phyloP scores from a whole-genome alignment of 1,284 basidiomycete species.

The Ganoderma sinense region DNA sequence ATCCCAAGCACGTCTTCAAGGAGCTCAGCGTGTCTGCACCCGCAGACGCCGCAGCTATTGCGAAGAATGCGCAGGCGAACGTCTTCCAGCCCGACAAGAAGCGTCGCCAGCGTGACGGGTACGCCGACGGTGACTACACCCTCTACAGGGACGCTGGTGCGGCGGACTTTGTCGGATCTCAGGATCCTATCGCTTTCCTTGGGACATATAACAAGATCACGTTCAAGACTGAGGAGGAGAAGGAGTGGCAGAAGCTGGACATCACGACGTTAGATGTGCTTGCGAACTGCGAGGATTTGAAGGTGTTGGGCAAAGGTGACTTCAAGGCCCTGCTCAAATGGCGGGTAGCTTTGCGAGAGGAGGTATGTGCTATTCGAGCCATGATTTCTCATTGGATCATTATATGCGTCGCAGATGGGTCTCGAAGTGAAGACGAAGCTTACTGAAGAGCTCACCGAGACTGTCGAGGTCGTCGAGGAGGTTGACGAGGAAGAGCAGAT shows the following conservation, averaged over 20 bases:
- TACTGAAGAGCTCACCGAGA: conserved; percentile 80
- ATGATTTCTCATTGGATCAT: background rate
- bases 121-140: conserved; percentile 94
- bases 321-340: conserved; percentile 96
- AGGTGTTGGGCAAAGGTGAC: conserved; percentile 97
- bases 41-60: conserved; percentile 56
- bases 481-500: conserved; percentile 91
- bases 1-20: conserved; percentile 98
- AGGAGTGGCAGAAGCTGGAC: conserved; percentile 79
- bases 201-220: conserved; percentile 88
- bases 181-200: conserved; percentile 84
- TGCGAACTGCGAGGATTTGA: conserved; percentile 90
- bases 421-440: conserved; percentile 81
- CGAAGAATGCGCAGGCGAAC: conserved; percentile 79
- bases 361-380: conserved; percentile 52
- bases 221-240: conserved; percentile 88
- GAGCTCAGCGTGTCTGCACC: conserved; percentile 71
- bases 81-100: conserved; percentile 99
- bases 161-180: conserved; percentile 75
- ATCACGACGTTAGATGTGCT: conserved; percentile 85
- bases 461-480: conserved; percentile 76
- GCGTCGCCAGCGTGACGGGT: conserved; percentile 92
- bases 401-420: conserved; percentile 61
- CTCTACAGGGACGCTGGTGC: conserved; percentile 84
- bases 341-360: conserved; percentile 85